Conservation (phyloP, 2,329 filamentous ascomycete genomes). For the Aspergillus neotritici region DNA sequence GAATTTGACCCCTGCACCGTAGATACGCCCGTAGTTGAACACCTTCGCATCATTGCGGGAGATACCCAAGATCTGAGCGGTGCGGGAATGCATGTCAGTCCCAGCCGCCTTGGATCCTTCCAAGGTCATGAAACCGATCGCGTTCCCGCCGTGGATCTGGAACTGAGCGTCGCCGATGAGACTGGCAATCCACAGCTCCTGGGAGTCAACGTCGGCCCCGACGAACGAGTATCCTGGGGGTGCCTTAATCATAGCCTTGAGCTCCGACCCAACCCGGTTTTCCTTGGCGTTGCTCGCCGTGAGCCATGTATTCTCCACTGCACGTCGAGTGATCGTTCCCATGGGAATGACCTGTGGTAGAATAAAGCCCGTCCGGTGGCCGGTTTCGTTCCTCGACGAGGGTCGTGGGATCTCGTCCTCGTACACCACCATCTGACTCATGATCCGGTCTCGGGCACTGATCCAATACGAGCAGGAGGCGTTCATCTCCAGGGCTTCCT, state of each 20-base stretch:
- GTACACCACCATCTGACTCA: conserved; percentile 91
- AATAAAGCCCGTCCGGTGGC: conserved; percentile 66
- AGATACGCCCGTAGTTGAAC: conserved; percentile 98
- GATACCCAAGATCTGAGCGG: conserved; percentile 85
- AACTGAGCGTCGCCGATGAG: conserved; percentile 92
- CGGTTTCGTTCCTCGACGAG: conserved; percentile 12
- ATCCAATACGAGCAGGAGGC: conserved; percentile 99
- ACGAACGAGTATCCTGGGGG: conserved; percentile 90
- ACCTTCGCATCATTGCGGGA: conserved; percentile 93
- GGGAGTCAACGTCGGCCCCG: conserved; percentile 92
- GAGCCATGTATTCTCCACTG: conserved; percentile 97
- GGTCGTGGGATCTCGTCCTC: conserved; percentile 52
- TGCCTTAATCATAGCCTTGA: conserved; percentile 94
- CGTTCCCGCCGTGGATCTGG: conserved; percentile 90
- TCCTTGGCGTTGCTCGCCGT: conserved; percentile 96
- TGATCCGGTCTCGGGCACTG: conserved; percentile 86
- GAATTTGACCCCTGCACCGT: conserved; percentile 94
- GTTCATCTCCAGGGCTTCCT: conserved; percentile 96
- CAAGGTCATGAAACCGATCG: conserved; percentile 97
- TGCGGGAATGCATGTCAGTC: conserved; percentile 91
- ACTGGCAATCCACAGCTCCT: conserved; percentile 97
- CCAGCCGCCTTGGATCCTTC: conserved; percentile 92
- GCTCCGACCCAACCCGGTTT: conserved; percentile 90
- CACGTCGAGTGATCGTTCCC: conserved; percentile 91
- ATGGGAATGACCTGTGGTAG: conserved; percentile 94